Base-by-base conservation (phyloP, 495 filamentous ascomycete species). In the Chaetomium fimeti region DNA sequence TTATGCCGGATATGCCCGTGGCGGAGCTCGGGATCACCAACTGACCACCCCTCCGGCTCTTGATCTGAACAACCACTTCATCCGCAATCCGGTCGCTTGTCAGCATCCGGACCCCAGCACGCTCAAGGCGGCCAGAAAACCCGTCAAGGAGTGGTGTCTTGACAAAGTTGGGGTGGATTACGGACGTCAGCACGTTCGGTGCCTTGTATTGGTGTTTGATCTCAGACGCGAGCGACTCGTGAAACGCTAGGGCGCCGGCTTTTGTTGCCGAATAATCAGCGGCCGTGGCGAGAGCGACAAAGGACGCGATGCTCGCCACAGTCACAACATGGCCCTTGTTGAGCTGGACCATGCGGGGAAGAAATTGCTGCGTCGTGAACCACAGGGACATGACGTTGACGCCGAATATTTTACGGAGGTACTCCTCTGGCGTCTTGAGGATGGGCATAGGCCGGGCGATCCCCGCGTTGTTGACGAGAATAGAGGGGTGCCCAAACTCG, bases 301-400 rank as follows among this genome's bases (percentile, higher is more conserved):
- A 87, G 4, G 80, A 82, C 1, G 86, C 84, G 62, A 83, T 75
- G 38, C 78, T 83, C 12, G 88, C 83, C 48, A 91, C 79, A 0
- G 88, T 91, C 24, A 90, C 83, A 20, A 91, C 72, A 79, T 87
- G 88, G 52, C 89, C 89, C 69, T 90, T 87, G 76, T 90, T 86
- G 5, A 57, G 49, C 45, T 74, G 60, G 36, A 88, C 72, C 80
- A 90, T 89, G 53, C 73, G 69, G 0, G 88, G 88, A 1, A 90
- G 76, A 75, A 91, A 90, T 62, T 87, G 81, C 66, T 84, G 80
- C 0, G 80, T 75, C 4, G 88, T 78, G 72, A 79, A 84, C 79
- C 84, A 90, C 75, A 88, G 85, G 0, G 85, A 74, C 42, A 90
- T 70, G 3, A 83, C 80, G 74, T 91, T 91, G 68, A 90, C 85